A percentile compares a stretch with the other conserved stretches of the same genome.
phyloP scores from a whole-genome alignment of 805 yeast genomes.

The Starmerella roubikii region DNA sequence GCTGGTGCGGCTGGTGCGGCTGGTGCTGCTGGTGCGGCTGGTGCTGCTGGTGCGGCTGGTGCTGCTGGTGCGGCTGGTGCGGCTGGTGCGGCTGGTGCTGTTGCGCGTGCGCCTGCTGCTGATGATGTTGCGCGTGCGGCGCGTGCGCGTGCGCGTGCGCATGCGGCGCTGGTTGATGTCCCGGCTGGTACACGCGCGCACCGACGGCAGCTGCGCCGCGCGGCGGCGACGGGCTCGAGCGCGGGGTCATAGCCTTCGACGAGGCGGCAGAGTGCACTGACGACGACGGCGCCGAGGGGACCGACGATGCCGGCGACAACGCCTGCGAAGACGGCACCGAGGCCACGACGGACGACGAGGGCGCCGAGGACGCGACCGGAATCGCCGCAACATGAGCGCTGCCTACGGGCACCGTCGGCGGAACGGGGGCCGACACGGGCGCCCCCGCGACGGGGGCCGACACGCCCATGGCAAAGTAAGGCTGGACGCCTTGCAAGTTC shows the following conservation, averaged over 20 bases:
- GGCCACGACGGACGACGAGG: not conserved
- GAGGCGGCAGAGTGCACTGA: slow-evolving; percentile 1
- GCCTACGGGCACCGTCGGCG: no score
- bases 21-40: slow-evolving; percentile 8
- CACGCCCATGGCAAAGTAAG: slow-evolving; percentile 1
- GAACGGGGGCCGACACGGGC: slow-evolving; percentile 3
- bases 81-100: slow-evolving; percentile 1
- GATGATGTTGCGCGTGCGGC: not conserved
- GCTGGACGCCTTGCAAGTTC: not conserved
- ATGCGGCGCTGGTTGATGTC: no score
- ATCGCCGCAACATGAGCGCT: no score
- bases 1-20: slow-evolving; percentile 5
- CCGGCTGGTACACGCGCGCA: slow-evolving; percentile 2
- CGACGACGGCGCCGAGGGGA: not conserved
- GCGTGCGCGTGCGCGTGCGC: not conserved
- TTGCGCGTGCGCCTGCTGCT: slow-evolving; percentile 1
- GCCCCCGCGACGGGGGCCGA: not conserved
- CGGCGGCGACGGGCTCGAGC: slow-evolving; percentile 11
- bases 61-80: not conserved
- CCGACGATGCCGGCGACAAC: not conserved
- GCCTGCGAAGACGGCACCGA: slow-evolving; percentile 5
- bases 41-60: not conserved
- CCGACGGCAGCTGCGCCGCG: slow-evolving; percentile 1
- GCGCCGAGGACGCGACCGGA: no score
- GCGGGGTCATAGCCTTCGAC: slow-evolving; percentile 12